A percentile compares a stretch with the other conserved stretches of the same genome.
phyloP scores from a whole-genome alignment of 768 basidiomycete genomes.

The Kondoa malvinella region DNA sequence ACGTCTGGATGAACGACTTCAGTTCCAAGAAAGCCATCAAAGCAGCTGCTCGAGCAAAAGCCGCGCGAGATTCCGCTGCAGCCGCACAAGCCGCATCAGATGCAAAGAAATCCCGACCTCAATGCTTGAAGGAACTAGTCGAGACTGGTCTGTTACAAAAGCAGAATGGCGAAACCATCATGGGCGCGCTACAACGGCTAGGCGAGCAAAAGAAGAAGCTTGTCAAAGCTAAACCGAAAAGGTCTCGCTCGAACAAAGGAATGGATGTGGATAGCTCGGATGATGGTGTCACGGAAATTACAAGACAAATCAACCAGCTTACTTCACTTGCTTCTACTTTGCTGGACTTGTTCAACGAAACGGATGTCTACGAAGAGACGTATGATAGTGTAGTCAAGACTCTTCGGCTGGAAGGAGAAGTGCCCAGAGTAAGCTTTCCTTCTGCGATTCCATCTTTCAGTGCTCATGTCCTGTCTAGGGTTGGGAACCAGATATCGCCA shows the following conservation, averaged over 20 bases:
- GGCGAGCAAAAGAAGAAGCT: slow-evolving; percentile 50
- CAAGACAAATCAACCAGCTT: slow-evolving; percentile 43
- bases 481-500: slow-evolving; percentile 39
- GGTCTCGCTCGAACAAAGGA: not conserved
- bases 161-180: slow-evolving; percentile 68
- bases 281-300: not conserved
- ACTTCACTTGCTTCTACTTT: slow-evolving; percentile 76
- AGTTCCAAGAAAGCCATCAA: slow-evolving; percentile 71
- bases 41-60: slow-evolving; percentile 56
- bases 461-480: not conserved
- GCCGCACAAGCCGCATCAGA: slow-evolving; percentile 39
- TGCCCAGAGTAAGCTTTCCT: slow-evolving; percentile 34
- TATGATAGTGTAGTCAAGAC: slow-evolving; percentile 68
- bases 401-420: slow-evolving; percentile 53
- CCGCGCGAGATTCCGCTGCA: slow-evolving; percentile 43
- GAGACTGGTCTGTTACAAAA: slow-evolving; percentile 42
- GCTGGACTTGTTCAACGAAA: slow-evolving; percentile 60
- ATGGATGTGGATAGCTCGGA: slow-evolving; percentile 7
- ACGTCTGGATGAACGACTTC: slow-evolving; percentile 81
- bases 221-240: slow-evolving; percentile 28
- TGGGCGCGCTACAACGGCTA: slow-evolving; percentile 72
- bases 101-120: slow-evolving; percentile 42
- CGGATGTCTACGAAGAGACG: slow-evolving; percentile 67
- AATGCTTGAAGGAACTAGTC: slow-evolving; percentile 40
- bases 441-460: not conserved